Evolutionary conservation across 2,329 filamentous ascomycete species (phyloP).

Genomic region (Botrytis pseudocinerea): DNA sequence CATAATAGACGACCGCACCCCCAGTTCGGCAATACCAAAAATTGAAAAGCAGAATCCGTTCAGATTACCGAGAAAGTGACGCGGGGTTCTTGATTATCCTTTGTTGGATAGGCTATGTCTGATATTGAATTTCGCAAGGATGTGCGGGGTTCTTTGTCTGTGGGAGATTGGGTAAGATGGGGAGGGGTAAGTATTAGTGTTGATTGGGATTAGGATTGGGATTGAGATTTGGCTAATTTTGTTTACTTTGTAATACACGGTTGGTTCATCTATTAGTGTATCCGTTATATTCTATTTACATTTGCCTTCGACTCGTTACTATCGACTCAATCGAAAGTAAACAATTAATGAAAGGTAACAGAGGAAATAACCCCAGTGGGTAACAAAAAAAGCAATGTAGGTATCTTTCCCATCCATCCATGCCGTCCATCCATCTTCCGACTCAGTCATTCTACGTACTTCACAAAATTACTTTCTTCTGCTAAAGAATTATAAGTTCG

Average conservation of each 20-base stretch:
- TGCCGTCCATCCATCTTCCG: not conserved
- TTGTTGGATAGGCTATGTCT: too few species aligned
- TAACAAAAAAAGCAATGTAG: constrained; percentile 8
- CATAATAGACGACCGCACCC: not conserved
- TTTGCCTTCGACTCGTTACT: not conserved
- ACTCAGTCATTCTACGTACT: not conserved
- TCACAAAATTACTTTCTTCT: not conserved
- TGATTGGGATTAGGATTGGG: not conserved
- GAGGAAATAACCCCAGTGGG: not conserved
- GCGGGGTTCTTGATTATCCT: too few species aligned
- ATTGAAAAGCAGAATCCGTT: not conserved
- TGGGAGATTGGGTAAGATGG: too few species aligned
- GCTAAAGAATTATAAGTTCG: not conserved
- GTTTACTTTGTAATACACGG: not conserved
- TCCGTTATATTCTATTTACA: not conserved
- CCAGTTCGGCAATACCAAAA: not conserved
- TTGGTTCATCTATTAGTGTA: not conserved
- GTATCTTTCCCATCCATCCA: constrained; percentile 15
- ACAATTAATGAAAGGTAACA: not conserved
- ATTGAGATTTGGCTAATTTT: not conserved
- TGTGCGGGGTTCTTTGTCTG: too few species aligned
- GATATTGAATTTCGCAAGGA: too few species aligned
- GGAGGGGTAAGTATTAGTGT: not conserved
- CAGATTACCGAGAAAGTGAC: not conserved
- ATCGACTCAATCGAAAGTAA: not conserved